Conservation (phyloP, 2,329 filamentous ascomycete species). For the Arthrobotrys sphaeroides region DNA sequence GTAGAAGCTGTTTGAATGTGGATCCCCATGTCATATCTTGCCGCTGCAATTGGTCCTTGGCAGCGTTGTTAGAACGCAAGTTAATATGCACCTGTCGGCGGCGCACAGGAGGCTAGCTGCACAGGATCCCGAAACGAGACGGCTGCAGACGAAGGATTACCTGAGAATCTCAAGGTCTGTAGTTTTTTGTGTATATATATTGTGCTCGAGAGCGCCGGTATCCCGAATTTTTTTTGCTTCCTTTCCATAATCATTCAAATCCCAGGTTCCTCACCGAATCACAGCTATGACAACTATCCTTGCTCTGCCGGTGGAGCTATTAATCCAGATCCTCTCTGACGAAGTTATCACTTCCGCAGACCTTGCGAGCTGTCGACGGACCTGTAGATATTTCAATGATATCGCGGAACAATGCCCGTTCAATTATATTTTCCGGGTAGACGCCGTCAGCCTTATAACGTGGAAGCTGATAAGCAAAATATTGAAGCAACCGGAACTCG, state of each 20-base stretch:
- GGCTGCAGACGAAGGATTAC: neutral
- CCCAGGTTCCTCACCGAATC: neutral
- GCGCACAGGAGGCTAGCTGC: neutral
- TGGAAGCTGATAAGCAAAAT: neutral
- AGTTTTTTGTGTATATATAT: too few species aligned
- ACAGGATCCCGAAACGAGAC: neutral
- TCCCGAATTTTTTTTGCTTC: too few species aligned
- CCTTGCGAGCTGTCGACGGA: neutral
- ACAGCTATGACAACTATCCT: neutral
- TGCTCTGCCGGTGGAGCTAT: conserved; percentile 1
- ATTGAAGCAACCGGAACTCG: neutral
- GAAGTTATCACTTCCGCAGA: neutral
- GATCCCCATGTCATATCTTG: neutral
- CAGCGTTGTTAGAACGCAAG: neutral
- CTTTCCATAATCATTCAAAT: too few species aligned
- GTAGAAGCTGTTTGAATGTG: too few species aligned
- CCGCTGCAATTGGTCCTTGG: neutral
- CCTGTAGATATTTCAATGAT: neutral
- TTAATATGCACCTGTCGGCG: neutral
- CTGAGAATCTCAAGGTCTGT: too few species aligned
- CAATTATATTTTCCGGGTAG: conserved; percentile 10
- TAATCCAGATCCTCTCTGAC: conserved; percentile 9
- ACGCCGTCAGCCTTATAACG: neutral
- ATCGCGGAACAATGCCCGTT: neutral
- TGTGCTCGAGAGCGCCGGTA: too few species aligned